Conservation (phyloP, 176 grass and related monocot species). For the Carex littledalei region DNA sequence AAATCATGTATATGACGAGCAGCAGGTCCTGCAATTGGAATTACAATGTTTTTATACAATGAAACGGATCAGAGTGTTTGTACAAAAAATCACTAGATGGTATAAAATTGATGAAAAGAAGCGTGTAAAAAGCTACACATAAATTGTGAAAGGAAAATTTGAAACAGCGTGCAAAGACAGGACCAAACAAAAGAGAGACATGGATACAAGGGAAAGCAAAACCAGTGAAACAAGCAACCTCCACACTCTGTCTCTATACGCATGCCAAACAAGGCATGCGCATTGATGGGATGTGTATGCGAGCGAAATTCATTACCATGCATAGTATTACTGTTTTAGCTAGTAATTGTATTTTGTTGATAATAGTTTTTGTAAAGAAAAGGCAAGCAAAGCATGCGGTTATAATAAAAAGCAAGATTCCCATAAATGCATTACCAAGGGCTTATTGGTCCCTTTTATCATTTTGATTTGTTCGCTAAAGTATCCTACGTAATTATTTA, state of each 20-base stretch:
- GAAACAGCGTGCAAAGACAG: conserved; percentile 6
- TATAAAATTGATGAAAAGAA: neutral
- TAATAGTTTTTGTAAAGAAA: neutral
- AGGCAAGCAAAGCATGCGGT: conserved; percentile 24
- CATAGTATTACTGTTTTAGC: conserved; percentile 6
- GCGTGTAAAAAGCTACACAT: too few relatives aligned
- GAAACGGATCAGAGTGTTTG: too few relatives aligned
- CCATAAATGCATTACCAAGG: conserved; percentile 15
- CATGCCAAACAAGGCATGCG: conserved; percentile 14
- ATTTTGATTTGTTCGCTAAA: conserved; percentile 14
- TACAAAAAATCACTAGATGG: neutral
- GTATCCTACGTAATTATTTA: neutral
- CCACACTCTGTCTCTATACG: neutral
- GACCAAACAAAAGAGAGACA: conserved; percentile 8
- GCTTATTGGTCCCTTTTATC: neutral
- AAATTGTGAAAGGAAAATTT: neutral
- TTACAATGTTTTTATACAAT: neutral
- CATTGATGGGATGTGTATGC: conserved; percentile 23
- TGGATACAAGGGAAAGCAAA: conserved; percentile 24
- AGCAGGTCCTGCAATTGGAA: neutral
- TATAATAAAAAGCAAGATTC: conserved; percentile 23
- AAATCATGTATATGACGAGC: neutral
- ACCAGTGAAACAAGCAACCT: conserved; percentile 23
- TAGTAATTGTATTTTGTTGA: conserved; percentile 19
- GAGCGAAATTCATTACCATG: neutral